Percentiles rank a stretch among this genome's conserved stretches.
These are phyloP conservation scores for Psilocybe mexicana DNA, from an alignment of 1,284 basidiomycete genomes.

Conservation along the genomic window DNA sequence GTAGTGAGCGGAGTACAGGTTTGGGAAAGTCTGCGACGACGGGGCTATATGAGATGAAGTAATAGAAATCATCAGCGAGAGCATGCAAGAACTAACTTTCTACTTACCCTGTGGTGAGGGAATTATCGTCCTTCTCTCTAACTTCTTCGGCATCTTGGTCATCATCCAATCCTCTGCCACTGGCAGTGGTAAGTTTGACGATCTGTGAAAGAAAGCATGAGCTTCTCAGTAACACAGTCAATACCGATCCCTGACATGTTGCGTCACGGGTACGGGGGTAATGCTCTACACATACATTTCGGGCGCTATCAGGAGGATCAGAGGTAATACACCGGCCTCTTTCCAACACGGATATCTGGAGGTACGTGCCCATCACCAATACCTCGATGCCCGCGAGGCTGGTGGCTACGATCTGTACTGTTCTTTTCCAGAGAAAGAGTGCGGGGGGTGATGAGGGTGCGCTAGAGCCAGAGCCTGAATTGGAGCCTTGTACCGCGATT, in stretches of 20 bases:
- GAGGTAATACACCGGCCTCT: not conserved
- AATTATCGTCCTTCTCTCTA: too few species aligned
- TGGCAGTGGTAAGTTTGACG: too few species aligned
- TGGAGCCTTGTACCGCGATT: conserved; percentile 3
- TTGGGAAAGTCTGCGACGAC: not conserved
- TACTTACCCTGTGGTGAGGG: too few species aligned
- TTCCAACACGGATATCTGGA: not conserved
- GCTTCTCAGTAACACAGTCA: too few species aligned
- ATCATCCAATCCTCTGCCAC: too few species aligned
- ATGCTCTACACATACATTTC: not conserved
- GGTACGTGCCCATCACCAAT: conserved; percentile 3
- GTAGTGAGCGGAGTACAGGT: not conserved
- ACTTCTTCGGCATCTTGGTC: too few species aligned
- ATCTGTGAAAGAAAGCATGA: too few species aligned
- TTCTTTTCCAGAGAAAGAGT: not conserved
- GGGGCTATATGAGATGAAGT: not conserved
- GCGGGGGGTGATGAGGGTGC: not conserved
- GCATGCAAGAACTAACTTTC: too few species aligned
- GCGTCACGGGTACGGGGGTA: not conserved
- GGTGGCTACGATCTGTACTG: conserved; percentile 1
- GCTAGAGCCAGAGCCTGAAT: not conserved
- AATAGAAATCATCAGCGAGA: not conserved
- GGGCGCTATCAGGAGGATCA: not conserved
- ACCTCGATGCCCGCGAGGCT: not conserved
- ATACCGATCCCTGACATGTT: too few species aligned